Base-by-base conservation (phyloP, 331 rosid genomes). In the Telfairia occidentalis region DNA sequence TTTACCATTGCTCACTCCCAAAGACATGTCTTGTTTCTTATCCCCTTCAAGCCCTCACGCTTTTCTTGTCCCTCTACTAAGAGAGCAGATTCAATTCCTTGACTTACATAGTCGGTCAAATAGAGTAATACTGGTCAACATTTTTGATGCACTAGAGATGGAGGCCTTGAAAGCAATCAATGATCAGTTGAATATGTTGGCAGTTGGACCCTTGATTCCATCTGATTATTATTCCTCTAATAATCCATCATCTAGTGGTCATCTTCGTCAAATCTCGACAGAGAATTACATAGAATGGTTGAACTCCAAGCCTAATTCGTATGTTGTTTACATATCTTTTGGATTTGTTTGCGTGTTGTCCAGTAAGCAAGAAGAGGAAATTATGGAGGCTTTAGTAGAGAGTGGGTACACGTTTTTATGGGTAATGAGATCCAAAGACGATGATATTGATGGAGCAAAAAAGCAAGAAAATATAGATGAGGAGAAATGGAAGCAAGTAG, bases 131-230 rank as follows among this genome's bases (percentile, higher is more conserved):
- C 59, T 85, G 9, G 48, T 80, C 3, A 82, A 85, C 48, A 85
- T 84, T 5, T 85, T 79, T n/a, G 81, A 77, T 35, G 73, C 72
- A 23, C 52, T 82, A 9, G 88, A 82, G 29, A 11, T 1, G 13
- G 76, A 79, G 8, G 88, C 84, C n/a, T 34, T 72, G 26, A 37
- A 16, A 38, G 78, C 55, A 1, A 38, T 75, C n/a, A n/a, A n/a
- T 2, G 42, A 16, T 7, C 34, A 18, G 43, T 57, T 75, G 55
- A 58, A 57, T 9, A 53, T 75, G 42, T 0, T 82, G 0, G 76
- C 84, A 1, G 42, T 88, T 2, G 92, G 92, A 2, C 92, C 92
- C 0, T 75, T 88, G 78, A 78, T 85, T 71, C 88, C 89, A 0
- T 78, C 85, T 0, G 66, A 53, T n/a, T n/a, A n/a, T n/a, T n/a